phyloP scores from a whole-genome alignment of 208 protist species.

The Leishmania martiniquensis region DNA sequence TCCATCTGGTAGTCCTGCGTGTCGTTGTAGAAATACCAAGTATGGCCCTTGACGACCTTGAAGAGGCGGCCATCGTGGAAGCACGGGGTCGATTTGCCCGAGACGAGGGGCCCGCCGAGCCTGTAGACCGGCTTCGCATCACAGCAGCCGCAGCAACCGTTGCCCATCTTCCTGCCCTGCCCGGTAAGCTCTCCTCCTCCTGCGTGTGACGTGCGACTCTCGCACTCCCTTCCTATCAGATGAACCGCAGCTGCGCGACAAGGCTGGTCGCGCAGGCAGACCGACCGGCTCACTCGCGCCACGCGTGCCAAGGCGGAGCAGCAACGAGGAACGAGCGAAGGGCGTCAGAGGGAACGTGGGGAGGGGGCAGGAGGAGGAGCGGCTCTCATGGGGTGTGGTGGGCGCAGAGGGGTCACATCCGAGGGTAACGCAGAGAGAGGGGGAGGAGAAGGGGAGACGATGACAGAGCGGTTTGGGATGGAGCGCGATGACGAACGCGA shows the following conservation, averaged over 20 bases:
- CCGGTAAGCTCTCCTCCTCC: not conserved
- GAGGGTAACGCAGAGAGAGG: not conserved
- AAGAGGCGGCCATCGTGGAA: constrained; percentile 68
- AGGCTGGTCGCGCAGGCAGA: not conserved
- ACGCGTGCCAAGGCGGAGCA: constrained; percentile 12
- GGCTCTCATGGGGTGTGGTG: not conserved
- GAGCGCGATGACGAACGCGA: not conserved
- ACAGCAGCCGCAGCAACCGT: constrained; percentile 37
- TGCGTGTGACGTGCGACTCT: not conserved
- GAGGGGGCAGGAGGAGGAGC: not conserved
- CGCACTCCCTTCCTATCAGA: not conserved
- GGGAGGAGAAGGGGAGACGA: not conserved
- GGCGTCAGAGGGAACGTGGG: not conserved
- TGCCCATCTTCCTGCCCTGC: constrained; percentile 16
- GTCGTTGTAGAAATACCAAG: constrained; percentile 87
- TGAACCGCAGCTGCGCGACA: not conserved
- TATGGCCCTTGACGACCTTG: constrained; percentile 56
- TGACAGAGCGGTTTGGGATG: not conserved
- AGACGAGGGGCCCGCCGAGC: constrained; percentile 41
- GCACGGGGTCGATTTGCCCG: constrained; percentile 51
- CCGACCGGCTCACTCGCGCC: not conserved
- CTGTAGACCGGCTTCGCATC: constrained; percentile 33
- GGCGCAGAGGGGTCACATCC: not conserved
- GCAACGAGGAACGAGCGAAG: not conserved
- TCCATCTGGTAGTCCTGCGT: constrained; percentile 73